Base-by-base conservation (phyloP, 805 yeast species). In the Tetrapisispora iriomotensis region DNA sequence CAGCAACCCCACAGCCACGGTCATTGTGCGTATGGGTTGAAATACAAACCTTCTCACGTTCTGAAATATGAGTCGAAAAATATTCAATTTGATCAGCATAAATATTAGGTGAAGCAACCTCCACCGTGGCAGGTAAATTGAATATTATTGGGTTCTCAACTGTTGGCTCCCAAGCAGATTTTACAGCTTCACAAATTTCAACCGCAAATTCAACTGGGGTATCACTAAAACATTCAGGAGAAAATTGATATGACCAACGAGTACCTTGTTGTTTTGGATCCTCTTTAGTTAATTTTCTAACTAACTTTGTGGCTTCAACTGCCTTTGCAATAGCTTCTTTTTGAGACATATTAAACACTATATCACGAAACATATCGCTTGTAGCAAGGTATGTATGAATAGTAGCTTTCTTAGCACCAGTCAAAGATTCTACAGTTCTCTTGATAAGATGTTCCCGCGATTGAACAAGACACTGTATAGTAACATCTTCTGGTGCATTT, bases 1-100 rank as follows among this genome's bases (percentile, higher is more conserved):
- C 92, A 9, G 90, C 92, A n/a, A 82, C 88, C 12, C 83, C 88
- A 58, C 90, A 82, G 18, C 94, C 94, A 53, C 94, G 72, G 62
- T 82, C 92, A 50, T 82, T 82, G 62, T 82, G 94, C 24, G 86
- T 83, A 59, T 82, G 94, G 40, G 83, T 71, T 12, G 92, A 82
- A 37, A 82, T 73, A 50, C 84, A 76, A 19, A 83, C 73, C 47
- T 70, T 78, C 41, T 80, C 83, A 47, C 94, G 74, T 46, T 82
- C 73, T 34, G 74, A 50, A 40, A 82, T 73, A 44, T 74, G 64
- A 13, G 72, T 74, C 35, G 75, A 56, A 51, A 82, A 82, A 58
- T 72, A 81, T 66, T 82, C 94, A 43, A 82, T 77, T 67, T 82
- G 92, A 58, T 82, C 94, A 30, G 94, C 94, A 54, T 79, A 82